These are phyloP conservation scores for Clavispora vitiphila DNA, from an alignment of 805 yeast genomes.

Conservation along the genomic window DNA sequence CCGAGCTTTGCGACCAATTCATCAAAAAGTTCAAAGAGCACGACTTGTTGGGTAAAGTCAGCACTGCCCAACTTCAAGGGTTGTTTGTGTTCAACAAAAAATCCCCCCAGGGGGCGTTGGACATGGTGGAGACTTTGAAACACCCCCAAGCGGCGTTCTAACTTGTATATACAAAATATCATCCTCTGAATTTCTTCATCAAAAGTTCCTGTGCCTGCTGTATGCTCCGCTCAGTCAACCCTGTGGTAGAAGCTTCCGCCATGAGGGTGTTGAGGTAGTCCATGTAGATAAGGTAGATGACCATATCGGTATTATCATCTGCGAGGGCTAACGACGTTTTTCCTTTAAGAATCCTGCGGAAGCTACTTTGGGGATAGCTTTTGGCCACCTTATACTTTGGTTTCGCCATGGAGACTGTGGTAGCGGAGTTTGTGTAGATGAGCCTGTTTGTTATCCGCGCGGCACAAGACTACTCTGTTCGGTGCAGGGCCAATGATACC, in stretches of 20 bases:
- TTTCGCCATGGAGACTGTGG: background rate
- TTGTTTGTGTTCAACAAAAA: conserved; percentile 88
- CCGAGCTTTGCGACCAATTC: conserved; percentile 49
- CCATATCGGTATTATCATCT: conserved; percentile 37
- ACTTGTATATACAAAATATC: background rate
- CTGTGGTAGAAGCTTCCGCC: conserved; percentile 33
- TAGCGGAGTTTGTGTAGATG: no score
- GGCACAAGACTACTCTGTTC: background rate
- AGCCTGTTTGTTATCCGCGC: no score
- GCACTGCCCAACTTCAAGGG: conserved; percentile 95
- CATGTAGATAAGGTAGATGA: conserved; percentile 44
- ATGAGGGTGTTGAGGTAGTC: conserved; percentile 40
- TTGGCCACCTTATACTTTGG: conserved; percentile 1
- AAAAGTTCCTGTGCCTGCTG: conserved; percentile 29
- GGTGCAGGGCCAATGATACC: background rate
- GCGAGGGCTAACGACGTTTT: conserved; percentile 9
- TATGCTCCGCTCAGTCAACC: conserved; percentile 34
- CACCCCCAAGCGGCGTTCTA: conserved; percentile 15
- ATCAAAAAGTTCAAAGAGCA: conserved; percentile 42
- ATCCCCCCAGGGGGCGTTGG: conserved; percentile 70
- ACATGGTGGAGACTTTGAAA: conserved; percentile 49
- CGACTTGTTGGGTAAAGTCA: conserved; percentile 43
- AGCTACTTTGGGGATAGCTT: conserved; percentile 10
- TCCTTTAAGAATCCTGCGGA: conserved; percentile 5
- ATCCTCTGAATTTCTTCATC: conserved; percentile 35